Base-by-base conservation (phyloP, 2,329 filamentous ascomycete genomes). In the Cytospora piceae region DNA sequence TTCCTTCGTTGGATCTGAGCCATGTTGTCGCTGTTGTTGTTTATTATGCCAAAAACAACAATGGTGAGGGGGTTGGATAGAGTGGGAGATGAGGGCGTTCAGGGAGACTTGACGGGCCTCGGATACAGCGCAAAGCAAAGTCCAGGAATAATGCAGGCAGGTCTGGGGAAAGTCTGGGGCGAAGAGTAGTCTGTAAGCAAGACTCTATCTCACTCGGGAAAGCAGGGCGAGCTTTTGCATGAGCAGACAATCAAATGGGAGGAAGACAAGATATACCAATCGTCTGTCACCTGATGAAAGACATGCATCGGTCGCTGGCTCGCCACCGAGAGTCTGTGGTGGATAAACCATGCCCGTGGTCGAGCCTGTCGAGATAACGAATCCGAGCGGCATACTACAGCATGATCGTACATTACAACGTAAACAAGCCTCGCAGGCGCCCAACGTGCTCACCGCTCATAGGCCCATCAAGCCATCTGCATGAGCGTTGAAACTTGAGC, bases 401-500 rank as follows among this genome's bases (percentile, higher is more conserved):
- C n/a, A 57, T 37, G 29, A 51, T 42, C 39, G 49, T 31, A 57
- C 60, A 63, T 63, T 51, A 51, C 60, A 51, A 57, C 60, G 56
- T 57, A 51, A 42, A 51, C 53, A 37, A 51, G 60, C 60, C 42
- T 56, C 34, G 34, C 46, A 53, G 53, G 34, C 32, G 58, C 39
- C 52, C 61, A 63, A 61, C 62, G 62, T 67, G 65, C 65, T 58
- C 65, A 67, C 65, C 65, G 65, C 65, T 67, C 62, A 67, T 67
- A 67, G 65, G 65, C 51, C 31, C 51, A 39, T 32, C 58, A 51
- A 51, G 53, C 53, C 60, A 51, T 63, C 60, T 51, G 60, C 60
- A 63, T 51, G 60, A 56, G 39, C 49, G 46, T 49, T 49, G 22
- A 49, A 49, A 49, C n/a, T 61, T 65, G 63, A 61, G 58, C 46